Evolutionary conservation across 1,284 basidiomycete genomes (phyloP).

Genomic region (Mycena citricolor): DNA sequence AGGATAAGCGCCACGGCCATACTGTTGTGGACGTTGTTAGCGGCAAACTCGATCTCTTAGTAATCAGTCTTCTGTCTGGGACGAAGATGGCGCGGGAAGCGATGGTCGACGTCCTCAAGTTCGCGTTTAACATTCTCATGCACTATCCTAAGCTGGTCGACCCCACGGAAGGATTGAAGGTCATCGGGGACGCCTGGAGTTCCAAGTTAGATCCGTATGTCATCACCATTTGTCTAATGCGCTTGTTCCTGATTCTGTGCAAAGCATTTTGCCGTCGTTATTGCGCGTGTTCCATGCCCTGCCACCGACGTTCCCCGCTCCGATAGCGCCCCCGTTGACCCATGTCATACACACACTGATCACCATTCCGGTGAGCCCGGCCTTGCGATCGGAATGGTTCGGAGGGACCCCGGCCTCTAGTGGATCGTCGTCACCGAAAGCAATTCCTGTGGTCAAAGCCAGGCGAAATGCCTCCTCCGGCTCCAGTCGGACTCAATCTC

Average conservation of each 20-base stretch:
- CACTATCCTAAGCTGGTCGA: conserved; percentile 51
- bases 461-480: conserved; percentile 21
- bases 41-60: conserved; percentile 54
- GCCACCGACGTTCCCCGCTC: conserved; percentile 57
- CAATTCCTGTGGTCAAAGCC: not conserved
- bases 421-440: conserved; percentile 22
- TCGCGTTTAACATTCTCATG: conserved; percentile 72
- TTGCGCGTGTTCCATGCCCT: conserved; percentile 63
- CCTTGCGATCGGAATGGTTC: conserved; percentile 53
- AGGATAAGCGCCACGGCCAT: conserved; percentile 54
- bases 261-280: conserved; percentile 57
- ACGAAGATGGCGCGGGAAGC: conserved; percentile 65
- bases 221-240: not conserved
- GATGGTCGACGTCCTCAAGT: conserved; percentile 73
- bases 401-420: conserved; percentile 29
- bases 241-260: conserved; percentile 3
- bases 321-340: conserved; percentile 65
- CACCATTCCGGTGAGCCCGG: conserved; percentile 60
- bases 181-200: conserved; percentile 66
- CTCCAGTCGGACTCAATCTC: conserved; percentile 23
- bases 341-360: conserved; percentile 76
- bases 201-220: conserved; percentile 65
- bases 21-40: conserved; percentile 61
- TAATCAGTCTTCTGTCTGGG: conserved; percentile 45
- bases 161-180: conserved; percentile 32